Evolutionary conservation across 1,139 yeast species (phyloP).

Genomic region (Yamadazyma dendronema): DNA sequence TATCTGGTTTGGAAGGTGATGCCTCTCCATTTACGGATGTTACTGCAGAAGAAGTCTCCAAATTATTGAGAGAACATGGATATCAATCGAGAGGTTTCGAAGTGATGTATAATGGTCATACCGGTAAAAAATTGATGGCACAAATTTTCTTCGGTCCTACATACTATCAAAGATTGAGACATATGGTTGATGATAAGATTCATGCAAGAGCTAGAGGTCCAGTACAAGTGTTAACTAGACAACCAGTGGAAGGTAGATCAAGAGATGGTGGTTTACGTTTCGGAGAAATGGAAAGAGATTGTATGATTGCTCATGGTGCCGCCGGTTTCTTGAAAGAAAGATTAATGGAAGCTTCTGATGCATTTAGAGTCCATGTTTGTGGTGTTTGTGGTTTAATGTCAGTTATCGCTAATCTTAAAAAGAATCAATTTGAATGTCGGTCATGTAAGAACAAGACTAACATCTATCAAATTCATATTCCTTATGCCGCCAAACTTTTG

Average conservation of each 20-base stretch:
- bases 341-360: conserved; percentile 98
- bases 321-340: conserved; percentile 97
- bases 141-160: conserved; percentile 99
- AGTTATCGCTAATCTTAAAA: conserved; percentile 94
- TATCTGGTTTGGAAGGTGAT: conserved; percentile 97
- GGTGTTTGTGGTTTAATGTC: conserved; percentile 98
- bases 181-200: conserved; percentile 98
- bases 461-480: conserved; percentile 94
- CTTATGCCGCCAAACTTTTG: conserved; percentile 93
- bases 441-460: conserved; percentile 98
- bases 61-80: conserved; percentile 88
- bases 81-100: conserved; percentile 98
- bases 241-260: conserved; percentile 99
- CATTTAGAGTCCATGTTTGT: conserved; percentile 96
- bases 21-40: conserved; percentile 98
- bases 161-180: conserved; percentile 96
- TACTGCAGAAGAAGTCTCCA: conserved; percentile 95
- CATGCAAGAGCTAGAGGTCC: conserved; percentile 99
- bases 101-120: conserved; percentile 97
- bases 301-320: conserved; percentile 99
- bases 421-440: conserved; percentile 96
- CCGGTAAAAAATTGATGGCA: conserved; percentile 96
- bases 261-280: conserved; percentile 99
- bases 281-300: conserved; percentile 99
- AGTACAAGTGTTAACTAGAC: conserved; percentile 95